Evolutionary conservation across 305 asterid species (phyloP).

Genomic region (Andrographis paniculata): DNA sequence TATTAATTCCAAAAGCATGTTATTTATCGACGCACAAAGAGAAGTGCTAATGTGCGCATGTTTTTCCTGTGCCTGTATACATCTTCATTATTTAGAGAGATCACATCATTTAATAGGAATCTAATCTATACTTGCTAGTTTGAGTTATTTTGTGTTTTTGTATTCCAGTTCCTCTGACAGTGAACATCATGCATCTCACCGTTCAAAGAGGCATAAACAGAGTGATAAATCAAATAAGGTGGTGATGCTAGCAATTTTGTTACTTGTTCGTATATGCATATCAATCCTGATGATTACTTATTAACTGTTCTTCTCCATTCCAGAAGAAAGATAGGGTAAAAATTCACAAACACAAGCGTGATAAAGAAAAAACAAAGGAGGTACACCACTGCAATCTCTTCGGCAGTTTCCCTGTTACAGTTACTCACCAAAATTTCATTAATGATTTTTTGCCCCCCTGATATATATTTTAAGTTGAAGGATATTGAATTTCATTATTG

Average conservation of each 20-base stretch:
- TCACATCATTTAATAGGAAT: too few species aligned
- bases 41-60: too few species aligned
- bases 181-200: conserved; percentile 48
- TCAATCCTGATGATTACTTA: conserved; percentile 12
- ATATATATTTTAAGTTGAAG: too few species aligned
- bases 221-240: conserved; percentile 65
- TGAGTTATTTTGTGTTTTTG: conserved; percentile 11
- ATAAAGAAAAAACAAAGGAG: conserved; percentile 66
- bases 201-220: conserved; percentile 55
- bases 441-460: not conserved
- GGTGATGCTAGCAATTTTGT: conserved; percentile 8
- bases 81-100: too few species aligned
- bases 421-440: too few species aligned
- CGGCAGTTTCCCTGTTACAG: conserved; percentile 2
- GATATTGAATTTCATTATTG: too few species aligned
- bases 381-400: conserved; percentile 34
- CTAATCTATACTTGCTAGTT: too few species aligned
- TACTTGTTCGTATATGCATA: conserved; percentile 10
- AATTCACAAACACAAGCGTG: conserved; percentile 50
- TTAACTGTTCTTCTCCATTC: conserved; percentile 24
- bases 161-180: conserved; percentile 58
- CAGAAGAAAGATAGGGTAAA: conserved; percentile 76
- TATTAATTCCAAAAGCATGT: too few species aligned
- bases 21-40: too few species aligned
- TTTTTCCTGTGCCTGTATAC: too few species aligned